Evolutionary conservation across 1,284 basidiomycete species (phyloP), one percentile per base, ranked within the genome.

Genomic region (Wolfiporia cocos): DNA sequence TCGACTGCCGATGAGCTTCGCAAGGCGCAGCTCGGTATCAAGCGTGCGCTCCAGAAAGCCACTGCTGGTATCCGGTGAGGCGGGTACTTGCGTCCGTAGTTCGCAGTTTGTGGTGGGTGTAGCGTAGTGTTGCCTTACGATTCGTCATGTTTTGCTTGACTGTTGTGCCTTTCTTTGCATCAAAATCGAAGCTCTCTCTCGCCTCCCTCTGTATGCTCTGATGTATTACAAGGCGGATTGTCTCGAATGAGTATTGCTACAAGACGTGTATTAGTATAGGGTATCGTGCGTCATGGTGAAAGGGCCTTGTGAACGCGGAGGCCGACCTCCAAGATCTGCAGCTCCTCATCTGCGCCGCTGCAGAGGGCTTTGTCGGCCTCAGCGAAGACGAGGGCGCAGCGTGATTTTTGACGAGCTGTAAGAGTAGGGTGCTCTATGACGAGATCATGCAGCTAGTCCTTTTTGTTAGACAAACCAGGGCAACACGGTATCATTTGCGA

Each of bases 311-410:
- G 73, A 15, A 96, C 71, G 30, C 81, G 75, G 40, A 97, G 64
- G 29, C 81, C 92, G 39, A 92, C 82, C 55, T 95, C 90, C 17
- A 99, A 67, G 37, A 93, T 78, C 82, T 96, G 97, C 29, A 99
- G 69, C 63, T 97, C 93, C 64, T 99, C 96, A 55, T 99, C 95
- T n/a, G 91, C 94, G 1, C 96, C 96, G 55, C 99, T 95, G 49
- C 88, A 92, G 33, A 99, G 68, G 0, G 90, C 91, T 64, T 99
- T 98, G 70, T 99, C 96, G 29, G 92, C 92, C 61, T 95, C 92
- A 3, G 93, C 95, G 49, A 99, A 86, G 6, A 82, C 80, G 15
- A 98, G 67, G 1, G 89, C 90, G 49, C 88, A 88, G 22, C 70
- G 69, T 1, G 91, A 78, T 63, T 99, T 99, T 50, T 90, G 84